Base-by-base conservation (phyloP, 257 asterid species). In the Rubia yunnanensis region DNA sequence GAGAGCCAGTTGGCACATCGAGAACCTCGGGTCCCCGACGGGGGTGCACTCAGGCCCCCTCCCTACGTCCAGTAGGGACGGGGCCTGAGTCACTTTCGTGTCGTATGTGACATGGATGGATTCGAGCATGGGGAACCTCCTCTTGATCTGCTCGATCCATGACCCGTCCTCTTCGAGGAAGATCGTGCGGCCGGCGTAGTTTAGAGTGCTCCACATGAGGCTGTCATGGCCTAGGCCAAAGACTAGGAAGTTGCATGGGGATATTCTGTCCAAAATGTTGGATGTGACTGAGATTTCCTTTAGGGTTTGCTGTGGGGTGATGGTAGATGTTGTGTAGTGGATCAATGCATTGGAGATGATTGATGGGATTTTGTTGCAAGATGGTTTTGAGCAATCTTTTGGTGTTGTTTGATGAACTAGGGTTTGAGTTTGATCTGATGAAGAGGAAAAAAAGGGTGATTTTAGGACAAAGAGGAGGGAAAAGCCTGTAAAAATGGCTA, bases 221-320 rank as follows among this genome's bases (percentile, higher is more conserved):
- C 96, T 91, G 49, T 88, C 98, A 62, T 88, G 95, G 65, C 96
- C 96, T 11, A 88, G 84, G 14, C 98, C 98, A 41, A 91, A 91
- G 0, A 88, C 81, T 0, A 91, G 76, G 79, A 91, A 88, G 80
- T 86, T 88, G 82, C 95, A 81, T 0, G 98, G 95, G 49, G 96
- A 86, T 39, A 62, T 74, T 48, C 60, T 60, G 20, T 86, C 89
- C 3, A 88, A 72, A 68, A 86, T 67, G 68, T 69, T 77, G 11
- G 92, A 81, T 0, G 95, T 71, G 5, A 88, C 83, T 22, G 88
- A 77, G 35, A 91, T 88, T 67, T 91, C 98, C 48, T 77, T 81
- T 27, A 76, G 76, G 26, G 96, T 91, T 76, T 91, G 98, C 63
- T 91, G 98, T 1, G 96, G 95, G 0, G 86, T 85, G 71, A 82